A percentile compares a stretch with the other conserved stretches of the same genome.
phyloP scores from a whole-genome alignment of 2,329 filamentous ascomycete species.

The Daldinia sp. region DNA sequence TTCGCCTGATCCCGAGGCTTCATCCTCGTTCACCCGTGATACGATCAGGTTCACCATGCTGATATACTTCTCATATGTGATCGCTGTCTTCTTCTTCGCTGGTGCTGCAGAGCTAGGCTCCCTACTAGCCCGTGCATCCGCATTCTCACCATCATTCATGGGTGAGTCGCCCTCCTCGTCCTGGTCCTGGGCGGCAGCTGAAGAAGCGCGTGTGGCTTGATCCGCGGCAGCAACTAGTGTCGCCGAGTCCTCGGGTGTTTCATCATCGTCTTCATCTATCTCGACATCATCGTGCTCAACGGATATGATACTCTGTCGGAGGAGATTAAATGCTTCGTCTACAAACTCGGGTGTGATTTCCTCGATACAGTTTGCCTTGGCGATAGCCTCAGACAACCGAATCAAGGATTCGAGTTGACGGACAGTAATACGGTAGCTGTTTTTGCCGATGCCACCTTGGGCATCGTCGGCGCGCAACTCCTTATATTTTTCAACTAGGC shows the following conservation, averaged over 20 bases:
- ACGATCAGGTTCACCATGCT: slow-evolving; percentile 89
- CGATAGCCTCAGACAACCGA: slow-evolving; percentile 95
- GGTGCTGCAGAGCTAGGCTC: slow-evolving; percentile 53
- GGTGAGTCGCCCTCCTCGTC: slow-evolving; percentile 59
- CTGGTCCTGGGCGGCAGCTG: slow-evolving; percentile 14
- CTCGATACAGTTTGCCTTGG: slow-evolving; percentile 95
- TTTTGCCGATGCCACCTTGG: slow-evolving; percentile 91
- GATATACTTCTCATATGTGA: slow-evolving; percentile 96
- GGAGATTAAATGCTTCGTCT: slow-evolving; percentile 88
- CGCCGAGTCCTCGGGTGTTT: slow-evolving; percentile 60
- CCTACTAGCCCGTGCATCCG: slow-evolving; percentile 44
- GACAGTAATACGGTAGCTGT: slow-evolving; percentile 97
- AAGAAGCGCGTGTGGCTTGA: slow-evolving; percentile 60
- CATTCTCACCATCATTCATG: slow-evolving; percentile 62
- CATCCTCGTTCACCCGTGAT: slow-evolving; percentile 84
- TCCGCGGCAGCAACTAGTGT: slow-evolving; percentile 61
- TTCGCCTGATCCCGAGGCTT: slow-evolving; percentile 76
- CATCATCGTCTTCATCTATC: slow-evolving; percentile 82
- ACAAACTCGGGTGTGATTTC: slow-evolving; percentile 89
- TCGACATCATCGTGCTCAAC: slow-evolving; percentile 98
- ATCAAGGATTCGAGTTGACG: slow-evolving; percentile 97
- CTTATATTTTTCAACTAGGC: slow-evolving; percentile 94
- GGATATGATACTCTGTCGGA: slow-evolving; percentile 94
- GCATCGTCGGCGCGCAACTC: slow-evolving; percentile 93
- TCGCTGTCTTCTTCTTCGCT: slow-evolving; percentile 77